These are phyloP conservation scores for Capsella bursapastoris DNA, from an alignment of 345 rosid genomes.

Conservation along the genomic window DNA sequence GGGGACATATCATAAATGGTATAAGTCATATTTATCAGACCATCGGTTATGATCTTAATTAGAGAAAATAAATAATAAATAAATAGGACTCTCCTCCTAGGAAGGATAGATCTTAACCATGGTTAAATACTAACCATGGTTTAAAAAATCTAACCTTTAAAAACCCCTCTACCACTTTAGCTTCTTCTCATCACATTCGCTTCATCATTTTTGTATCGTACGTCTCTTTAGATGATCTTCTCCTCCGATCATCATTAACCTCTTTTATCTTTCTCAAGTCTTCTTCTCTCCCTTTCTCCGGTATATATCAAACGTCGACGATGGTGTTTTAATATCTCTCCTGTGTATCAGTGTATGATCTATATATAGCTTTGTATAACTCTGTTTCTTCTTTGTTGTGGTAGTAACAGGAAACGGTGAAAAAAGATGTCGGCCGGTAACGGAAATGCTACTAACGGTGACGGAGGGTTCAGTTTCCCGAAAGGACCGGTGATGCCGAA, in stretches of 20 bases:
- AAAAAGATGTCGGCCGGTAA: constrained; percentile 29
- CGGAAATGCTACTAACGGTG: constrained; percentile 46
- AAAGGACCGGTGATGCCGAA: constrained; percentile 46
- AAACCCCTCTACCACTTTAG: constrained; percentile 21
- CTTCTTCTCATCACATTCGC: constrained; percentile 38
- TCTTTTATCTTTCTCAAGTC: neutral
- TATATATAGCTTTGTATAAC: neutral
- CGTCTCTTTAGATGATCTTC: constrained; percentile 33
- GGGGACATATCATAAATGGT: constrained; percentile 29
- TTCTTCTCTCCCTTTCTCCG: constrained; percentile 24
- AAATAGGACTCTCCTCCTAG: neutral
- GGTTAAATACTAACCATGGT: constrained; percentile 35
- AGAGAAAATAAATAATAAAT: neutral
- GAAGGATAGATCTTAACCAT: constrained; percentile 36
- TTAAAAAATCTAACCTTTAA: constrained; percentile 38
- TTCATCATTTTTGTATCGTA: constrained; percentile 26
- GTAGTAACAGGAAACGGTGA: constrained; percentile 11
- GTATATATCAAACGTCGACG: neutral
- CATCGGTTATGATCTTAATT: constrained; percentile 15
- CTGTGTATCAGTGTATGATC: no score
- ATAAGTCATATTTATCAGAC: constrained; percentile 35
- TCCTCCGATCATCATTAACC: constrained; percentile 38
- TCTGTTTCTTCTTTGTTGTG: neutral
- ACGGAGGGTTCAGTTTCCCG: constrained; percentile 48
- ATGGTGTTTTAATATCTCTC: neutral